Conservation (phyloP, 225 moss, liverwort and hornwort species). For the Sphagnum contortum region DNA sequence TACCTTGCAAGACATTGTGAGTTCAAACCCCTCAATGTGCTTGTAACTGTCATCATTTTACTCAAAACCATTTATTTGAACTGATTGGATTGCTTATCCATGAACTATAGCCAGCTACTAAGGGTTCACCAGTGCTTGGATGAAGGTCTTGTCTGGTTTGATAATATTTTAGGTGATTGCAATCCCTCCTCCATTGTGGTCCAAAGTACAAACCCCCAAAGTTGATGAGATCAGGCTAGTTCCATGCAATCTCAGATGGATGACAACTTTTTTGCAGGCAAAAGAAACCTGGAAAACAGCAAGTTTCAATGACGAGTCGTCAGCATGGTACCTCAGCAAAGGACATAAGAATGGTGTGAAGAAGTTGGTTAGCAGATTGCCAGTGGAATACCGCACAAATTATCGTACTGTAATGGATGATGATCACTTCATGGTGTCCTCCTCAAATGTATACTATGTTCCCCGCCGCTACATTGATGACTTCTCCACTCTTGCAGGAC, state of each 20-base stretch:
- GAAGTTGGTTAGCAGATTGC: constrained; percentile 53
- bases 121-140: too few relatives aligned
- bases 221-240: background rate
- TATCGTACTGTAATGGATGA: constrained; percentile 69
- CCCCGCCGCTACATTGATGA: constrained; percentile 55
- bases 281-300: constrained; percentile 34
- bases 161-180: too few relatives aligned
- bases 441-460: constrained; percentile 65
- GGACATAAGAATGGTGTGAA: constrained; percentile 40
- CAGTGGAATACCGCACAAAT: constrained; percentile 63
- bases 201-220: background rate
- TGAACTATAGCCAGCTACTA: too few relatives aligned
- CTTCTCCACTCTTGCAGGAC: constrained; percentile 57
- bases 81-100: background rate
- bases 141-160: too few relatives aligned
- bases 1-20: too few relatives aligned
- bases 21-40: background rate
- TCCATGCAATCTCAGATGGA: background rate
- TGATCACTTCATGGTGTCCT: constrained; percentile 51
- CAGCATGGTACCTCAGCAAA: constrained; percentile 40
- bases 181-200: too few relatives aligned
- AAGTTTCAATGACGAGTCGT: constrained; percentile 23
- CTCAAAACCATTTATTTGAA: background rate
- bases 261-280: constrained; percentile 16
- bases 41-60: background rate